Percentiles rank a stretch among this genome's conserved stretches.
Evolutionary conservation across 2,329 filamentous ascomycete genomes (phyloP).

Genomic region (Fusarium hostae): DNA sequence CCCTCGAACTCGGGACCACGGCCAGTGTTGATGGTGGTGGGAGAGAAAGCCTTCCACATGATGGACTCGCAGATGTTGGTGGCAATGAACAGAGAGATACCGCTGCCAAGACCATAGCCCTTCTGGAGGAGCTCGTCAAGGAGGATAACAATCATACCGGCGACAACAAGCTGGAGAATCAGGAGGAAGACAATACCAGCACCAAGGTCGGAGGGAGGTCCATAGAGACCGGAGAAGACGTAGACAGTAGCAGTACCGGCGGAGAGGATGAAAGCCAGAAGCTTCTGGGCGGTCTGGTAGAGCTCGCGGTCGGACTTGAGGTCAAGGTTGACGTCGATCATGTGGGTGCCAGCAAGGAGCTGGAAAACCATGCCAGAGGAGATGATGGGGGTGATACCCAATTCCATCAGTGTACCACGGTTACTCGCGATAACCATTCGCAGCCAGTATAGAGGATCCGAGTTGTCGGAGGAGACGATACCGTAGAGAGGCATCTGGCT

Average conservation of each 20-base stretch:
- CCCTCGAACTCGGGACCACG: constrained; percentile 99
- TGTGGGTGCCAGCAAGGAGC: constrained; percentile 98
- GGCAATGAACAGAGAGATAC: constrained; percentile 99
- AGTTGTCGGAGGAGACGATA: constrained; percentile 98
- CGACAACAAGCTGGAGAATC: constrained; percentile 96
- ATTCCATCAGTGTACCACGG: constrained; percentile 92
- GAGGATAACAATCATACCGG: constrained; percentile 98
- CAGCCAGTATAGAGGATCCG: constrained; percentile 98
- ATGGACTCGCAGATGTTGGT: constrained; percentile 99
- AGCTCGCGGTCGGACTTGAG: constrained; percentile 99
- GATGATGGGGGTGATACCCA: constrained; percentile 98
- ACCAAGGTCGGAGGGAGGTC: constrained; percentile 94
- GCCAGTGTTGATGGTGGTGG: constrained; percentile 98
- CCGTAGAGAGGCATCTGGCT: constrained; percentile 99
- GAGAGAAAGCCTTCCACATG: constrained; percentile 99
- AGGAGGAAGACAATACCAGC: constrained; percentile 98
- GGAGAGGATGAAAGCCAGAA: constrained; percentile 96
- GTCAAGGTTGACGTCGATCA: constrained; percentile 99
- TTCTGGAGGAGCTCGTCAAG: constrained; percentile 99
- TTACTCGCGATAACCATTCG: constrained; percentile 99
- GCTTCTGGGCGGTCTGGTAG: constrained; percentile 99
- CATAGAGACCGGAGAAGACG: constrained; percentile 98
- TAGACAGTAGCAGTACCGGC: constrained; percentile 98
- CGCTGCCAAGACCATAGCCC: constrained; percentile 97
- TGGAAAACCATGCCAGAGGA: constrained; percentile 99